These are phyloP conservation scores for Mariannaea elegans DNA, from an alignment of 2,329 filamentous ascomycete species.

Conservation along the genomic window DNA sequence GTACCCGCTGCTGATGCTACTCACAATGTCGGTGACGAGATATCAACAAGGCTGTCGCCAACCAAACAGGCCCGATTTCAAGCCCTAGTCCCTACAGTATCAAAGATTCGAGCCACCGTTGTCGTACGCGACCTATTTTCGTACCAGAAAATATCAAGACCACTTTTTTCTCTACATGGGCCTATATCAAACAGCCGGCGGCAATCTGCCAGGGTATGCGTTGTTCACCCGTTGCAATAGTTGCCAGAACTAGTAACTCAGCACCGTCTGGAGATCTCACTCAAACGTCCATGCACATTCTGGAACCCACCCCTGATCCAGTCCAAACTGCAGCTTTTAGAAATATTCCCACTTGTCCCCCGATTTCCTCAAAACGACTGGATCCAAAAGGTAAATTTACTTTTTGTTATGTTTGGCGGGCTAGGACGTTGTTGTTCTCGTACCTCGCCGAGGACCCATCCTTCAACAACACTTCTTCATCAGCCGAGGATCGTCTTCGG, in stretches of 20 bases:
- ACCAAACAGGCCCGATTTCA: neutral
- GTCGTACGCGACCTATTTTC: neutral
- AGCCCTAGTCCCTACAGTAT: too few relatives aligned
- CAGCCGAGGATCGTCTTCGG: neutral
- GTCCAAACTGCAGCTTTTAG: conserved; percentile 11
- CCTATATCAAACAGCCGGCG: neutral
- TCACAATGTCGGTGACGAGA: conserved; percentile 1
- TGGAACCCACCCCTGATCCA: conserved; percentile 14
- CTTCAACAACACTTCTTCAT: conserved; percentile 7
- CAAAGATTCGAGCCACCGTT: too few relatives aligned
- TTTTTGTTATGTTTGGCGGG: conserved; percentile 1
- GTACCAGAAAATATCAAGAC: neutral
- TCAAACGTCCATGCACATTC: conserved; percentile 22
- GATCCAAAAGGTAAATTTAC: neutral
- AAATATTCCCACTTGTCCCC: conserved; percentile 14
- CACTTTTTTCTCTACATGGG: neutral
- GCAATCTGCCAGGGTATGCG: conserved; percentile 6
- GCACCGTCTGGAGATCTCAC: conserved; percentile 11
- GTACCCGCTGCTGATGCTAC: neutral
- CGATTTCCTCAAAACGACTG: neutral
- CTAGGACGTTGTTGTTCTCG: neutral
- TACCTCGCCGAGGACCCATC: conserved; percentile 7
- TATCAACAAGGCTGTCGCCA: neutral
- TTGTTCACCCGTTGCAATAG: conserved; percentile 13
- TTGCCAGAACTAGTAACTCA: conserved; percentile 12